phyloP scores from a whole-genome alignment of 2,329 filamentous ascomycete genomes.

The Phialocephala sp. region DNA sequence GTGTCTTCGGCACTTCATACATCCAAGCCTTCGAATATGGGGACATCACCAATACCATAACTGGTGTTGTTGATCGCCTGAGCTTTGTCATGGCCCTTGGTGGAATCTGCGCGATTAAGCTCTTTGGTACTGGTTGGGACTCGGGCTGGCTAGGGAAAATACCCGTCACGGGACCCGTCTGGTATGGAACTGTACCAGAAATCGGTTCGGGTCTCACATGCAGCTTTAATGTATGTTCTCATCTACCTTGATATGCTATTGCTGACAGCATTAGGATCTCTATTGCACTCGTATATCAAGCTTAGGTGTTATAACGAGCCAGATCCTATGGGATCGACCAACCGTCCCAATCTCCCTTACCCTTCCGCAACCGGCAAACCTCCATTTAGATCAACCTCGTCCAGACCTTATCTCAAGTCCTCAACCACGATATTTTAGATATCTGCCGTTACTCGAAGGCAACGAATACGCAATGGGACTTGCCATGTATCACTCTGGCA shows the following conservation, averaged over 20 bases:
- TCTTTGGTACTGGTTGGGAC: conserved; percentile 25
- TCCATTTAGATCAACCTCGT: conserved; percentile 10
- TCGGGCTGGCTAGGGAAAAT: conserved; percentile 25
- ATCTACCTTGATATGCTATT: conserved; percentile 7
- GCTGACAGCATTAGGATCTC: conserved; percentile 24
- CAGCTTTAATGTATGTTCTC: conserved; percentile 25
- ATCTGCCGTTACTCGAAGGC: conserved; percentile 20
- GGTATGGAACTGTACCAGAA: conserved; percentile 22
- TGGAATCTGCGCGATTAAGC: conserved; percentile 28
- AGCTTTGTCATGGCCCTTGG: conserved; percentile 18
- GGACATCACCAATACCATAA: conserved; percentile 8
- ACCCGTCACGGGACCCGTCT: conserved; percentile 14
- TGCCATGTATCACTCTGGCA: conserved; percentile 21
- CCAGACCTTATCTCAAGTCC: conserved; percentile 7
- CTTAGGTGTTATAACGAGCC: conserved; percentile 13
- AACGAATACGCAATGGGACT: conserved; percentile 22
- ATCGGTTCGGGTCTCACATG: conserved; percentile 14
- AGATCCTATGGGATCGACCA: conserved; percentile 25
- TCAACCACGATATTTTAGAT: conserved; percentile 26
- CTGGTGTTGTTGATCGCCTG: conserved; percentile 12
- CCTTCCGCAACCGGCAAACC: conserved; percentile 22
- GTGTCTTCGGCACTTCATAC: conserved; percentile 27
- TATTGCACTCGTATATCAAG: conserved; percentile 21
- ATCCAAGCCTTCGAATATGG: conserved; percentile 16
- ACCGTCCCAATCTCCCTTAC: conserved; percentile 22